Conservation (phyloP, 805 yeast species). For the Grigorovia transvaalensis region DNA sequence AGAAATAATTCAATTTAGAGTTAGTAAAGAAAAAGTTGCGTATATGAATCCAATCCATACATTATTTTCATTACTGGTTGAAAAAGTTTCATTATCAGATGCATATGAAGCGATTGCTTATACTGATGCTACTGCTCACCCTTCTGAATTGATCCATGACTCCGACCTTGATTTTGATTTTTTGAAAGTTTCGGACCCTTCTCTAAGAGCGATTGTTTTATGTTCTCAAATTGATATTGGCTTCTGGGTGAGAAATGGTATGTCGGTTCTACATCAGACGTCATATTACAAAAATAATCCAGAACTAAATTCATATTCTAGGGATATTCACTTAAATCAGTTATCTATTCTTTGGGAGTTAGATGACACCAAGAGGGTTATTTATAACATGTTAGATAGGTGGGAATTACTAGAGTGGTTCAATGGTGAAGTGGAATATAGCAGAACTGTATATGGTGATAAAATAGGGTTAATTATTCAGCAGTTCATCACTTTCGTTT, state of each 20-base stretch:
- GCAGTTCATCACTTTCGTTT: constrained; percentile 64
- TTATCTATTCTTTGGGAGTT: constrained; percentile 42
- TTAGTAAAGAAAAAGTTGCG: constrained; percentile 42
- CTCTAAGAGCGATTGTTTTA: constrained; percentile 50
- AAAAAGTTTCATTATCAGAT: constrained; percentile 17
- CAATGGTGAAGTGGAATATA: constrained; percentile 23
- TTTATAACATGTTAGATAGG: constrained; percentile 41
- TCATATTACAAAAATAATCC: constrained; percentile 39
- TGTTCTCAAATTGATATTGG: constrained; percentile 52
- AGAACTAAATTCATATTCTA: constrained; percentile 45
- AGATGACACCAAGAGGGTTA: constrained; percentile 46
- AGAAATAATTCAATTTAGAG: constrained; percentile 30
- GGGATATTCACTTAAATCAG: constrained; percentile 72
- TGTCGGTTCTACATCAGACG: constrained; percentile 41
- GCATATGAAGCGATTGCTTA: constrained; percentile 15
- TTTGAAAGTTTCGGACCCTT: constrained; percentile 42
- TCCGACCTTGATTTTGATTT: constrained; percentile 26
- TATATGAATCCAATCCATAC: constrained; percentile 53
- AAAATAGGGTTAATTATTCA: constrained; percentile 56
- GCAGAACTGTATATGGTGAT: constrained; percentile 39
- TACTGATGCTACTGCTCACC: constrained; percentile 6
- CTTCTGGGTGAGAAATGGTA: constrained; percentile 69
- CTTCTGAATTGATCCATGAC: background rate
- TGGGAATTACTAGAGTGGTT: constrained; percentile 52
- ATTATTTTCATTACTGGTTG: constrained; percentile 36